phyloP scores from a whole-genome alignment of 164 flowering plant species.

The Brasenia schreberi region DNA sequence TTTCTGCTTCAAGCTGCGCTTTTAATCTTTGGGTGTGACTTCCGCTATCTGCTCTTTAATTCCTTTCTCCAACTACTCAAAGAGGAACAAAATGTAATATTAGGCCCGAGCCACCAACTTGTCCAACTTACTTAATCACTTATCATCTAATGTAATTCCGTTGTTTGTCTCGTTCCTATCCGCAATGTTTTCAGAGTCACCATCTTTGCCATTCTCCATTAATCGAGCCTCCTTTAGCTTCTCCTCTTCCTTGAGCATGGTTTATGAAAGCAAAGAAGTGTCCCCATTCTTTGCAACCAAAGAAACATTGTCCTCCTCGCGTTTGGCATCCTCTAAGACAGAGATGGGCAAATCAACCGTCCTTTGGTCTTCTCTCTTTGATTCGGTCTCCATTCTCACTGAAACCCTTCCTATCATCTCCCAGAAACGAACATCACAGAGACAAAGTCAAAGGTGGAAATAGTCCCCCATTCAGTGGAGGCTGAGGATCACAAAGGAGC shows the following conservation, averaged over 20 bases:
- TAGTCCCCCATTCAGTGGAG: too few relatives aligned
- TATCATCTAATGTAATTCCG: slow-evolving; percentile 14
- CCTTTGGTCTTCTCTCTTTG: slow-evolving; percentile 24
- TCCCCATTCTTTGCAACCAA: slow-evolving; percentile 36
- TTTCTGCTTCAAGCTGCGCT: slow-evolving; percentile 58
- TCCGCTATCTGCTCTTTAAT: slow-evolving; percentile 23
- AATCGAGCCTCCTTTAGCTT: slow-evolving; percentile 42
- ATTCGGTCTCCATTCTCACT: slow-evolving; percentile 20
- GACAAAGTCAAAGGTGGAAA: too few relatives aligned
- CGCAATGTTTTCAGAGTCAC: slow-evolving; percentile 7
- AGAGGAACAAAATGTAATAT: slow-evolving; percentile 64
- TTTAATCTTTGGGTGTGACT: slow-evolving; percentile 13
- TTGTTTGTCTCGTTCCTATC: not conserved
- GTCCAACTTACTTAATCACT: slow-evolving; percentile 61
- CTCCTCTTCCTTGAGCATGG: slow-evolving; percentile 62
- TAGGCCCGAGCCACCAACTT: slow-evolving; percentile 81
- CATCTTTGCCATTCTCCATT: slow-evolving; percentile 23
- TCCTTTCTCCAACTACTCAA: slow-evolving; percentile 85
- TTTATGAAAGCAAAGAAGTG: slow-evolving; percentile 30
- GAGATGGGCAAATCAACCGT: slow-evolving; percentile 84
- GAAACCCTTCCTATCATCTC: too few relatives aligned
- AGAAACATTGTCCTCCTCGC: slow-evolving; percentile 19
- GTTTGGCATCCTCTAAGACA: slow-evolving; percentile 81
- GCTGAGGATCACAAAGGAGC: slow-evolving; percentile 95
- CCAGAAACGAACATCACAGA: too few relatives aligned